Base-by-base conservation (phyloP, 2,329 filamentous ascomycete species). In the Hymenoscyphus repandus region DNA sequence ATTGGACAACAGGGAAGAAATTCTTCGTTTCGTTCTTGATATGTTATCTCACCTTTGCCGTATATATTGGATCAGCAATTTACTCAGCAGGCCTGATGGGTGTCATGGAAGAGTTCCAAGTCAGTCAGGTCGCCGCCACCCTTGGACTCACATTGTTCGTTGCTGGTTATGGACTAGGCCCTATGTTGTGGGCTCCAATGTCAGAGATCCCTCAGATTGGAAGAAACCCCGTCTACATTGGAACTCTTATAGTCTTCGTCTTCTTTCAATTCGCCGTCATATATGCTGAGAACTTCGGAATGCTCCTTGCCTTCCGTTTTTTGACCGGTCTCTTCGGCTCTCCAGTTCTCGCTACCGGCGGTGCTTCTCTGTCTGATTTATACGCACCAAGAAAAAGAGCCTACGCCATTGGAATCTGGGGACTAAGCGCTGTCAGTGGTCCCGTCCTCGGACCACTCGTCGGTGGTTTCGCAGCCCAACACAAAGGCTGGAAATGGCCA, bases 201-300 rank as follows among this genome's bases (percentile, higher is more conserved):
- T 78, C 74, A 38, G 85, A 88, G 67, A 78, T 88, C 13, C 82
- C 84, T 0, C 64, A 73, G 40, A 75, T 88, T 47, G 85, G 86
- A 1, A 74, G 85, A 6, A 88, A 83, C 60, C 78, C 78, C 0
- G 75, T 84, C 2, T 88, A 88, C 65, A 77, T 86, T 38, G 66
- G 79, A 56, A 84, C 83, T 4, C 82, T 88, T 66, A 75, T 78
- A 47, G 70, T 87, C 18, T 89, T 87, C 62, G 47, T 50, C 5
- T 18, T 45, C 32, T 41, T 50, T 10, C 36, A 40, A 83, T 5
- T 75, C 76, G 1, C 27, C 2, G 38, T 31, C 7, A 13, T 27
- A 2, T 15, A 47, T 20, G 37, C 77, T 13, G 62, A 64, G 2
- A 78, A 75, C 0, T 66, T 78, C 5, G 58, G 69, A 2, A 57